Evolutionary conservation across 352 stramenopile species (phyloP).

Genomic region (Phytopythium chamaehyphon): DNA sequence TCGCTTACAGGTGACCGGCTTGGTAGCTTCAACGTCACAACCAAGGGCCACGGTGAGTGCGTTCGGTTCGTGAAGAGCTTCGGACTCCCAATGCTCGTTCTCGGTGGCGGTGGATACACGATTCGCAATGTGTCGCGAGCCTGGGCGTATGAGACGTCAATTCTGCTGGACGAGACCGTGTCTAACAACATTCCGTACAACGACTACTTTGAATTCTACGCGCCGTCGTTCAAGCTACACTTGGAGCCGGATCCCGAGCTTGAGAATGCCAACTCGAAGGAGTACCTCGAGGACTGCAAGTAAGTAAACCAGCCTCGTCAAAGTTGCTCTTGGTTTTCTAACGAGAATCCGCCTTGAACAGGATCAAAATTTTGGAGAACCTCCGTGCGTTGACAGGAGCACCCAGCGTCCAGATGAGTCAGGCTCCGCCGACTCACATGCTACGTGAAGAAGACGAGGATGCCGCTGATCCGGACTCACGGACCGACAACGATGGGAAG

Average conservation of each 20-base stretch:
- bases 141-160: slow-evolving; percentile 97
- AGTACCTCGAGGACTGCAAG: slow-evolving; percentile 86
- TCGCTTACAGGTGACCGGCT: slow-evolving; percentile 96
- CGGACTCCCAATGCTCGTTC: slow-evolving; percentile 75
- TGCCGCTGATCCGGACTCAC: slow-evolving; percentile 55
- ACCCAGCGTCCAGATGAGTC: slow-evolving; percentile 79
- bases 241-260: slow-evolving; percentile 72
- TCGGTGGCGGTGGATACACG: slow-evolving; percentile 84
- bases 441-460: slow-evolving; percentile 82
- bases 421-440: slow-evolving; percentile 65
- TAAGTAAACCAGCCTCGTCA: slow-evolving; percentile 18
- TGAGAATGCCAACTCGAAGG: slow-evolving; percentile 76
- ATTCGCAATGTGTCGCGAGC: slow-evolving; percentile 89
- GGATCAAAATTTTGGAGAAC: slow-evolving; percentile 84
- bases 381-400: slow-evolving; percentile 64
- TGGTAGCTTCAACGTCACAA: slow-evolving; percentile 97
- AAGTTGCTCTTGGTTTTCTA: background rate
- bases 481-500: slow-evolving; percentile 69
- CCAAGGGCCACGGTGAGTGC: slow-evolving; percentile 72
- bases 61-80: slow-evolving; percentile 89
- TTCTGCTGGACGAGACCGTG: slow-evolving; percentile 82
- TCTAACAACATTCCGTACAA: slow-evolving; percentile 85
- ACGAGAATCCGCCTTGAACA: slow-evolving; percentile 13
- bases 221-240: slow-evolving; percentile 82
- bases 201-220: slow-evolving; percentile 84